phyloP scores from a whole-genome alignment of 495 filamentous ascomycete genomes.

The Aspergillus sclerotioniger region DNA sequence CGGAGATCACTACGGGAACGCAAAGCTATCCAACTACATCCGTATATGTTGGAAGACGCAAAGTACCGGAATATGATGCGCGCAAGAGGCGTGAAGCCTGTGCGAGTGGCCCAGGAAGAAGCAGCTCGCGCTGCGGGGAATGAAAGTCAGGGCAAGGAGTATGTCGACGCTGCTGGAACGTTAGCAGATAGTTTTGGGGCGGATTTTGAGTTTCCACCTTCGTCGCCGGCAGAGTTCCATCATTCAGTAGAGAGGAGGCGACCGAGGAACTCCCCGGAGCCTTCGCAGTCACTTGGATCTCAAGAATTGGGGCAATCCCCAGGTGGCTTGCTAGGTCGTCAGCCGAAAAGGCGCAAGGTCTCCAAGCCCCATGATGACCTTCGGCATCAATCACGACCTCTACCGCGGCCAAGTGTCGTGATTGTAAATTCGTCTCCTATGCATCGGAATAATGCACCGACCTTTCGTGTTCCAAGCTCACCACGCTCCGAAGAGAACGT shows the following conservation, averaged over 20 bases:
- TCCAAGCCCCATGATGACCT: constrained; percentile 22
- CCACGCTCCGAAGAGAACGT: constrained; percentile 34
- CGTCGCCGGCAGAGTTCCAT: constrained; percentile 20
- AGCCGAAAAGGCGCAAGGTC: constrained; percentile 35
- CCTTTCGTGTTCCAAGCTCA: constrained; percentile 42
- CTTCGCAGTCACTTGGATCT: constrained; percentile 3
- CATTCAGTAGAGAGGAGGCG: constrained; percentile 1
- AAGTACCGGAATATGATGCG: constrained; percentile 61
- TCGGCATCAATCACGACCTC: constrained; percentile 10
- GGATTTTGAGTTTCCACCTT: constrained; percentile 18
- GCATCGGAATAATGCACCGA: constrained; percentile 10
- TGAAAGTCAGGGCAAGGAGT: constrained; percentile 50
- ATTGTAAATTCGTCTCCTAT: constrained; percentile 23
- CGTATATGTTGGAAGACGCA: constrained; percentile 67
- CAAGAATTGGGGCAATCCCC: not conserved
- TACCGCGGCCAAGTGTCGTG: constrained; percentile 24
- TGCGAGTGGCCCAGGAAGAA: constrained; percentile 45
- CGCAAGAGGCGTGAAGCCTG: constrained; percentile 60
- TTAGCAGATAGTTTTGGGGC: constrained; percentile 35
- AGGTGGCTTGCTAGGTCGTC: not conserved
- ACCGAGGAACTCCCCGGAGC: not conserved
- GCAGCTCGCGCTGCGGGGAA: constrained; percentile 29
- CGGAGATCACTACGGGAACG: constrained; percentile 58
- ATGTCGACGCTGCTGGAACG: constrained; percentile 24
- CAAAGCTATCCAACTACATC: constrained; percentile 74